These are phyloP conservation scores for Vitis rotundifolia DNA, from an alignment of 164 flowering plant species.

Conservation along the genomic window DNA sequence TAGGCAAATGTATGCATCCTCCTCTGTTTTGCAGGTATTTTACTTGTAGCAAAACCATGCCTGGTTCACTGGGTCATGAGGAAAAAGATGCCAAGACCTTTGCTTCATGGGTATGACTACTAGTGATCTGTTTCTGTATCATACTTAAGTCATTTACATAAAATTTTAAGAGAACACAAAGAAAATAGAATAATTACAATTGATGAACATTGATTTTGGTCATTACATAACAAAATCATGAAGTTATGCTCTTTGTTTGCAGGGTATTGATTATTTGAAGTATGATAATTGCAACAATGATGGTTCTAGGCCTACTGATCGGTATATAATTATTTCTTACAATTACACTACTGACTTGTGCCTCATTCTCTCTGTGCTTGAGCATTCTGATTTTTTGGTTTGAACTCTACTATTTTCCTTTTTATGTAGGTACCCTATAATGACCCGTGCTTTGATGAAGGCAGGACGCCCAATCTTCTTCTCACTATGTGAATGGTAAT, in stretches of 20 bases:
- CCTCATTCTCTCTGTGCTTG: not conserved
- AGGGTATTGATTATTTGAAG: slow-evolving; percentile 56
- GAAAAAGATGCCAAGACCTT: slow-evolving; percentile 45
- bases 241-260: not conserved
- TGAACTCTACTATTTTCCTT: not conserved
- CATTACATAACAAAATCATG: not conserved
- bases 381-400: not conserved
- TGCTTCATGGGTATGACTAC: slow-evolving; percentile 37
- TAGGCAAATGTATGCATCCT: not conserved
- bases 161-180: not conserved
- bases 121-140: not conserved
- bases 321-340: slow-evolving; percentile 17
- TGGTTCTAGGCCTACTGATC: slow-evolving; percentile 37
- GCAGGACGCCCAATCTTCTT: slow-evolving; percentile 62
- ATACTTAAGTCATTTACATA: not conserved
- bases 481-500: slow-evolving; percentile 75
- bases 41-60: slow-evolving; percentile 44
- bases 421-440: slow-evolving; percentile 52
- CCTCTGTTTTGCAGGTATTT: slow-evolving; percentile 19
- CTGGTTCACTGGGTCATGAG: slow-evolving; percentile 45
- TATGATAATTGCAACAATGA: slow-evolving; percentile 46
- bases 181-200: too few species aligned
- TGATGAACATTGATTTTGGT: not conserved
- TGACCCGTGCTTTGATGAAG: slow-evolving; percentile 63
- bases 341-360: not conserved